These are phyloP conservation scores for Blastobotrys illinoisensis DNA, from an alignment of 1,139 yeast genomes.

Conservation along the genomic window DNA sequence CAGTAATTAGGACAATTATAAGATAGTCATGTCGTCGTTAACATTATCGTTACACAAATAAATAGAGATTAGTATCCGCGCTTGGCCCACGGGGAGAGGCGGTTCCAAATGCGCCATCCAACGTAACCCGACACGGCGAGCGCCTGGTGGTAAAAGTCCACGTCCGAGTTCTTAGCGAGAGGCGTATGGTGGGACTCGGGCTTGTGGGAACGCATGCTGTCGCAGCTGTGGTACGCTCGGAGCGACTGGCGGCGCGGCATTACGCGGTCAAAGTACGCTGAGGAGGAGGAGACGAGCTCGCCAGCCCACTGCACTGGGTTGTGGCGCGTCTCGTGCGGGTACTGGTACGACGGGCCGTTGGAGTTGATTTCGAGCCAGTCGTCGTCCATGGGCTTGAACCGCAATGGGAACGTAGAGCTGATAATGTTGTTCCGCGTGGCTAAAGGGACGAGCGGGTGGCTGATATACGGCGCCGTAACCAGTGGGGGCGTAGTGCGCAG, in stretches of 20 bases:
- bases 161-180: neutral
- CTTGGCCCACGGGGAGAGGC: conserved; percentile 20
- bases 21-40: neutral
- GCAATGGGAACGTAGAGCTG: conserved; percentile 19
- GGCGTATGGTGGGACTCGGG: neutral
- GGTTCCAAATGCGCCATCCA: conserved; percentile 23
- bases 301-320: conserved; percentile 20
- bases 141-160: conserved; percentile 23
- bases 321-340: conserved; percentile 1
- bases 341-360: conserved; percentile 4
- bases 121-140: conserved; percentile 23
- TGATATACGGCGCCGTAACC: conserved; percentile 13
- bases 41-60: neutral
- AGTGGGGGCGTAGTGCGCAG: conserved; percentile 2
- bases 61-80: conserved; percentile 6
- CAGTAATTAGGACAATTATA: too few relatives aligned
- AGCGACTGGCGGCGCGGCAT: conserved; percentile 1
- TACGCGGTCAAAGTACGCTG: conserved; percentile 17
- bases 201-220: neutral
- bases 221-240: neutral
- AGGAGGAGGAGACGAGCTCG: conserved; percentile 22
- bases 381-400: conserved; percentile 24
- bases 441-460: conserved; percentile 24
- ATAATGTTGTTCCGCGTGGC: conserved; percentile 22
- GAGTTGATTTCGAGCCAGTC: conserved; percentile 25